Evolutionary conservation across 2,329 filamentous ascomycete species (phyloP), one percentile per base, ranked within the genome.

Genomic region (Penicillium rolfsii): DNA sequence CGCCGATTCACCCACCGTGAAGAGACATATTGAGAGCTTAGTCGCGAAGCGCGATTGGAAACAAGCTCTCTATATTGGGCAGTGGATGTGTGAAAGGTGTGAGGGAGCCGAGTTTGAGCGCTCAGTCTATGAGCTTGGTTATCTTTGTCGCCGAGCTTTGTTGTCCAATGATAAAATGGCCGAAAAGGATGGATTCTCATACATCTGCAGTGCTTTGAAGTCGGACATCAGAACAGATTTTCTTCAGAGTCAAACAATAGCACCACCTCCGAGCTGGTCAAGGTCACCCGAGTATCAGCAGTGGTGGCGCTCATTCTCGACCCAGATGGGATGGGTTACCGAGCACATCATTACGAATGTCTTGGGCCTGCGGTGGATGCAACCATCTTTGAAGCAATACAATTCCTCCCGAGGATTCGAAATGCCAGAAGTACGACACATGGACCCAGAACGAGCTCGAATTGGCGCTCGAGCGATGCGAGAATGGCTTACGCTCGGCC

Each of bases 21-120:
- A 59, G n/a, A 36, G 38, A 22, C 64, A 57, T 0, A 57, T 65
- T 1, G 57, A 70, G 6, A 22, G 41, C 0, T 36, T 61, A 0
- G 59, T 66, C 3, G n/a, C 30, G 0, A 36, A 36, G 2, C 57
- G 48, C 1, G 52, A 70, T 1, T 75, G 73, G 73, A 7, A 48
- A 5, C 38, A 33, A 1, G 71, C 68, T 0, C 71, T 75, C 33
- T 19, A 55, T 0, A 49, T 71, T 3, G 8, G 65, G 1, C 52
- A 52, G 9, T 75, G 73, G 73, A 58, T 75, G 1, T 72, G 71
- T 22, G 40, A 71, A 26, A 62, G 72, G 2, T 68, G 65, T 24
- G 67, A 67, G 5, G 62, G 62, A 1, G 11, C 40, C 4, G 68
- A 74, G 9, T 70, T 74, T 14, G 63, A 72, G 7, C 41, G 49